Evolutionary conservation across 208 protist species (phyloP).

Genomic region (Phytomonas francai): DNA sequence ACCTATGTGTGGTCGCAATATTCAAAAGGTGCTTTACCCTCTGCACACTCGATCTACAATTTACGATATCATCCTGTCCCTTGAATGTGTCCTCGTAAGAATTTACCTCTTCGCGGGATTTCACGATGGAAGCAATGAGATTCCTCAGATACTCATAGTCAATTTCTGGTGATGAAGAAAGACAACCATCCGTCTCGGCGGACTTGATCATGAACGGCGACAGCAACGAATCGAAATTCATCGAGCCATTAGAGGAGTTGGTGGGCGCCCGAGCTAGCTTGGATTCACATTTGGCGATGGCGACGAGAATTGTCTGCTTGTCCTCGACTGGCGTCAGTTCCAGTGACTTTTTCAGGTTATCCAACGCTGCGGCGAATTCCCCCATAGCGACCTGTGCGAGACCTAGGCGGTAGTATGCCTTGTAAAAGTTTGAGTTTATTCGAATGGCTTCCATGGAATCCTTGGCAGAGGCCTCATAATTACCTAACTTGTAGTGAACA

Average conservation of each 20-base stretch:
- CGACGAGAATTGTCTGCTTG: constrained; percentile 21
- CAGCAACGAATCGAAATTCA: too few relatives aligned
- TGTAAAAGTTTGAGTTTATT: constrained; percentile 44
- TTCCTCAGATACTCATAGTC: constrained; percentile 11
- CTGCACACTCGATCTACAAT: constrained; percentile 21
- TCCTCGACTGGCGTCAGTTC: constrained; percentile 22
- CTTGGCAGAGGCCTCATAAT: constrained; percentile 24
- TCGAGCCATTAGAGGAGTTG: constrained; percentile 18
- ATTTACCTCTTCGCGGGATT: constrained; percentile 6
- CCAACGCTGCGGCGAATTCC: constrained; percentile 27
- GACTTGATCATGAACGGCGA: constrained; percentile 20
- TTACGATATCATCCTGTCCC: constrained; percentile 27
- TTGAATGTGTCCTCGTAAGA: constrained; percentile 13
- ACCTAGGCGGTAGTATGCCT: constrained; percentile 50
- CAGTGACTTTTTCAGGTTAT: constrained; percentile 30
- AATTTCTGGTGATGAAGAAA: neutral
- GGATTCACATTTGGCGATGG: constrained; percentile 56
- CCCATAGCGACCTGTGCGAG: constrained; percentile 29
- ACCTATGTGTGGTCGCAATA: constrained; percentile 27
- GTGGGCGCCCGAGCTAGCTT: constrained; percentile 36
- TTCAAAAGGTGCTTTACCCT: constrained; percentile 30
- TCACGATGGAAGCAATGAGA: constrained; percentile 5
- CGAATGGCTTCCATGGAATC: constrained; percentile 37
- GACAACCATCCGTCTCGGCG: neutral
- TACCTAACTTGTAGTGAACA: constrained; percentile 42